These are phyloP conservation scores for Quercus variabilis DNA, from an alignment of 306 rosid species.

Conservation along the genomic window DNA sequence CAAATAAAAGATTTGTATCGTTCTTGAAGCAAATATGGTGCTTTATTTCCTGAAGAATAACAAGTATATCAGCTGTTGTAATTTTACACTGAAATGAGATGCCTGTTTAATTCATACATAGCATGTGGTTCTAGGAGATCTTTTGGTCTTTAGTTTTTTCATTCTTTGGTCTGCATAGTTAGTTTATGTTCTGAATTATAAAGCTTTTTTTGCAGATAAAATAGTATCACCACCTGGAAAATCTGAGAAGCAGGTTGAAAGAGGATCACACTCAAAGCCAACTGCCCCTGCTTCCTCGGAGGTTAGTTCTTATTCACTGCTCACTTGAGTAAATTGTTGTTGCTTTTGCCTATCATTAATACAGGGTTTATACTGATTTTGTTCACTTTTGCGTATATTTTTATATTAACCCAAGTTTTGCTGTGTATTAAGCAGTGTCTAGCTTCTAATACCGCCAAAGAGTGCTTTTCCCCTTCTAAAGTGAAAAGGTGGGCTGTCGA, in stretches of 20 bases:
- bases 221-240: slow-evolving; percentile 32
- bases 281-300: slow-evolving; percentile 35
- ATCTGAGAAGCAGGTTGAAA: slow-evolving; percentile 40
- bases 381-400: not conserved
- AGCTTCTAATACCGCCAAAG: slow-evolving; percentile 27
- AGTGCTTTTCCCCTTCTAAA: slow-evolving; percentile 53
- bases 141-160: not conserved
- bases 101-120: not conserved
- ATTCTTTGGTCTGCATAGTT: not conserved
- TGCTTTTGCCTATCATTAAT: not conserved
- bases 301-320: slow-evolving; percentile 33
- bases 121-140: not conserved
- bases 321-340: not conserved
- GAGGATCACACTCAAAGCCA: slow-evolving; percentile 39
- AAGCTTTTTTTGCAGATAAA: slow-evolving; percentile 36
- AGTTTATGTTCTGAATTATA: slow-evolving; percentile 14
- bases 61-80: not conserved
- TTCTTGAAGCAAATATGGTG: not conserved
- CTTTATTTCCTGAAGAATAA: not conserved
- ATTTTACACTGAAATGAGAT: not conserved
- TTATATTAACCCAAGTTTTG: slow-evolving; percentile 6
- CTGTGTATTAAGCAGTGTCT: slow-evolving; percentile 42
- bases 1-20: not conserved
- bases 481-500: slow-evolving; percentile 76
- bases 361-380: not conserved